Conservation (phyloP, 1,139 yeast species). For the Nakaseomyces glabratus region DNA sequence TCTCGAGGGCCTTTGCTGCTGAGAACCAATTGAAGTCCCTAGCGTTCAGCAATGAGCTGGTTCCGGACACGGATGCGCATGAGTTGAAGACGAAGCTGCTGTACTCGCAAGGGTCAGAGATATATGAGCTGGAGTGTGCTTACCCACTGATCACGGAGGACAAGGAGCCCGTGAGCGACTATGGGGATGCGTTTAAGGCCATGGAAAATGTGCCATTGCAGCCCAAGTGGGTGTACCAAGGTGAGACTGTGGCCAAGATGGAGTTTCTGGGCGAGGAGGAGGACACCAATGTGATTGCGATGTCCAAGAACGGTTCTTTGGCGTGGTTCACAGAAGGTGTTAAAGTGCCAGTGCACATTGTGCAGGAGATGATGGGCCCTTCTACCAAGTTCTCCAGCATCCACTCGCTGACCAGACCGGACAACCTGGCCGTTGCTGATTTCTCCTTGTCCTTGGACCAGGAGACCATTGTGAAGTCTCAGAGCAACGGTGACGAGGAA, state of each 20-base stretch:
- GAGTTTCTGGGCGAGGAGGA: conserved; percentile 19
- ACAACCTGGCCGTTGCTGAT: conserved; percentile 22
- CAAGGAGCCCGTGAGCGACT: conserved; percentile 15
- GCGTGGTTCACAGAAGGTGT: conserved; percentile 29
- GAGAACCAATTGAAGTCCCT: conserved; percentile 15
- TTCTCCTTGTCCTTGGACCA: conserved; percentile 25
- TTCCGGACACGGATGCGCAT: conserved; percentile 23
- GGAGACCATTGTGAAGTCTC: conserved; percentile 28
- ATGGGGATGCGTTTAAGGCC: conserved; percentile 21
- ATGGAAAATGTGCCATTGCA: conserved; percentile 15
- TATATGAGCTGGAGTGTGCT: conserved; percentile 26
- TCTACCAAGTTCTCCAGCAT: conserved; percentile 25
- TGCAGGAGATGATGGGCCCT: conserved; percentile 29
- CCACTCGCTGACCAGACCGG: conserved; percentile 20
- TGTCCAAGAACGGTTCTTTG: conserved; percentile 28
- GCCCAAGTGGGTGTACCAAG: conserved; percentile 27
- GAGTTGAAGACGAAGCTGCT: conserved; percentile 23
- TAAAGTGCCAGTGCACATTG: conserved; percentile 27
- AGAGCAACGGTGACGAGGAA: conserved; percentile 22
- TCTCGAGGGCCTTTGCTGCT: conserved; percentile 15
- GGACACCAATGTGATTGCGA: conserved; percentile 22
- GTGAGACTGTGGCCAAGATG: conserved; percentile 26
- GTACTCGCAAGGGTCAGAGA: conserved; percentile 27
- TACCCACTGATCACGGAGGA: conserved; percentile 18
- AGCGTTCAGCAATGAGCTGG: conserved; percentile 23